These are phyloP conservation scores for Lagerstroemia speciosa DNA, from an alignment of 345 rosid species.

Conservation along the genomic window DNA sequence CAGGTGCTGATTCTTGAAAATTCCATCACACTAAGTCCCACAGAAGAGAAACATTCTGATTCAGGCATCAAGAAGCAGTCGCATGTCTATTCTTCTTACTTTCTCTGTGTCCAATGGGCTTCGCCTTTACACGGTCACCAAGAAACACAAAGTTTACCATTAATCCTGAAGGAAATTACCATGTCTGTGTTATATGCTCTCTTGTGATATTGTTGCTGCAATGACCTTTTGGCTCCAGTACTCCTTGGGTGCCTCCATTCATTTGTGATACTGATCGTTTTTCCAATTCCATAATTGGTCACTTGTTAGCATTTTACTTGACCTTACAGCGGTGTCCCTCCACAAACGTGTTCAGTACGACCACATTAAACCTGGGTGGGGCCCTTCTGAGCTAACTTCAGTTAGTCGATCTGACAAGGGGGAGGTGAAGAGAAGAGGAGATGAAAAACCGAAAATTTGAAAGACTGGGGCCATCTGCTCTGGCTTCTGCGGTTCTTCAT, in stretches of 20 bases:
- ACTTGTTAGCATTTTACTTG: slow-evolving; percentile 6
- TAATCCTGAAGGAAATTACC: not conserved
- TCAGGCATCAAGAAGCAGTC: not conserved
- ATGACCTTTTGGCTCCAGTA: not conserved
- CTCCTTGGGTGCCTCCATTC: not conserved
- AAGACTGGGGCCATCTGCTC: slow-evolving; percentile 17
- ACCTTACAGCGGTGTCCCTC: slow-evolving; percentile 9
- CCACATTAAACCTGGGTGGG: slow-evolving; percentile 13
- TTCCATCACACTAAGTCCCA: no score
- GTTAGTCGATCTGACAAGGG: slow-evolving; percentile 19
- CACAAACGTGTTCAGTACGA: not conserved
- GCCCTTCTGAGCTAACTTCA: slow-evolving; percentile 17
- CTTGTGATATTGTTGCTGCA: not conserved
- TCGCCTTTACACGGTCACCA: not conserved
- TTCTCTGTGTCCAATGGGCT: not conserved
- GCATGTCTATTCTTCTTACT: not conserved
- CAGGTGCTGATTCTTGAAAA: not conserved
- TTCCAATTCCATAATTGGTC: not conserved
- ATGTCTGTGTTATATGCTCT: not conserved
- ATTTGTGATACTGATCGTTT: not conserved
- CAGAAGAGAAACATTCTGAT: not conserved
- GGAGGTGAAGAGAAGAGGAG: not conserved
- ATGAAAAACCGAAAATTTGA: slow-evolving; percentile 6
- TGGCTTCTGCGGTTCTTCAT: slow-evolving; percentile 30
- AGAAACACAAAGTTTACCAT: not conserved